Evolutionary conservation across 2,329 filamentous ascomycete species (phyloP).

Genomic region (Neonectria faginata): DNA sequence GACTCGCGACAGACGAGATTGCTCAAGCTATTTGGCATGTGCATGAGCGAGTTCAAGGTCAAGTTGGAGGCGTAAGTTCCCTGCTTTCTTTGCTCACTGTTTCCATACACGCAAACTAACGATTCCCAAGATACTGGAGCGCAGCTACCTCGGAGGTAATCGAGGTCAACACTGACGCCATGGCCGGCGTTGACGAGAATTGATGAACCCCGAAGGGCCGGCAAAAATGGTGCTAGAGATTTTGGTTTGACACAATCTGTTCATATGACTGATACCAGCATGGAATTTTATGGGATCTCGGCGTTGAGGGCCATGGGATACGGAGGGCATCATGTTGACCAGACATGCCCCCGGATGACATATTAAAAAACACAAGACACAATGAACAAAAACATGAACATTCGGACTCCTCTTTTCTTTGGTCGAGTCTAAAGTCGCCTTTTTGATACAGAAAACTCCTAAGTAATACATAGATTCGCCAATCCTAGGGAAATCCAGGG

Average conservation of each 20-base stretch:
- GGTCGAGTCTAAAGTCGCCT: conserved; percentile 20
- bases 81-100: not conserved
- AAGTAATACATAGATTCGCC: conserved; percentile 42
- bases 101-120: conserved; percentile 32
- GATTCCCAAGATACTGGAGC: conserved; percentile 68
- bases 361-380: conserved; percentile 33
- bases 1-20: conserved; percentile 94
- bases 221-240: conserved; percentile 42
- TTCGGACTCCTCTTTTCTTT: conserved; percentile 5
- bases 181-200: conserved; percentile 47
- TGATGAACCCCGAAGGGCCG: conserved; percentile 7
- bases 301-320: conserved; percentile 52
- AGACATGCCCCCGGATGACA: conserved; percentile 44
- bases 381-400: conserved; percentile 22
- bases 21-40: conserved; percentile 92
- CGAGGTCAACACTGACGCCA: conserved; percentile 58
- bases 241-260: conserved; percentile 45
- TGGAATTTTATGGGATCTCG: conserved; percentile 49
- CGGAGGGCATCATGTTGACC: conserved; percentile 48
- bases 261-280: conserved; percentile 52
- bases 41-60: conserved; percentile 90
- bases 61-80: conserved; percentile 76
- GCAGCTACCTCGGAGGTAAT: conserved; percentile 70
- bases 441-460: conserved; percentile 39
- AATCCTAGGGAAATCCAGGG: conserved; percentile 33